phyloP scores from a whole-genome alignment of 140 eudicot species.

The Flaveria floridana region DNA sequence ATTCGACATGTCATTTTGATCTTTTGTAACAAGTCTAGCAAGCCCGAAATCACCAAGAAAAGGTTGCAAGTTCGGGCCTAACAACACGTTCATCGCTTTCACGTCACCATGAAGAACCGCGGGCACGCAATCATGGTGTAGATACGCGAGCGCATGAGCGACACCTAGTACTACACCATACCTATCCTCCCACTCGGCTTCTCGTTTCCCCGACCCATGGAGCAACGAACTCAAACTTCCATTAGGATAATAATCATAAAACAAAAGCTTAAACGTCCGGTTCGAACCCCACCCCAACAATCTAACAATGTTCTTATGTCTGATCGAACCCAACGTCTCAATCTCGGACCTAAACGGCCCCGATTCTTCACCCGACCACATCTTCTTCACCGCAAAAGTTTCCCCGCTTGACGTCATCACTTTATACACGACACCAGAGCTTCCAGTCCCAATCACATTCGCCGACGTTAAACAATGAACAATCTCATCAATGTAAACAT shows the following conservation, averaged over 20 bases:
- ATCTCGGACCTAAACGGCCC: slow-evolving; percentile 91
- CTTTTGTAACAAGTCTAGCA: slow-evolving; percentile 58
- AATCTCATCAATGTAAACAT: slow-evolving; percentile 67
- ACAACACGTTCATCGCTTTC: slow-evolving; percentile 85
- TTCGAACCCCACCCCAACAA: slow-evolving; percentile 92
- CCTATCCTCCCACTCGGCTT: slow-evolving; percentile 81
- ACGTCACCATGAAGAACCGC: slow-evolving; percentile 92
- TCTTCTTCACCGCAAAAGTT: slow-evolving; percentile 82
- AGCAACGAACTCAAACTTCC: slow-evolving; percentile 96
- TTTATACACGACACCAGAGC: slow-evolving; percentile 94
- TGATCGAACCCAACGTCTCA: slow-evolving; percentile 72
- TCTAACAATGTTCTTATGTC: slow-evolving; percentile 88
- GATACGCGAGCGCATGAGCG: slow-evolving; percentile 88
- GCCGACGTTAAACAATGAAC: slow-evolving; percentile 62
- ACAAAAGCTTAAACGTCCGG: slow-evolving; percentile 64
- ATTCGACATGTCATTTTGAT: slow-evolving; percentile 35
- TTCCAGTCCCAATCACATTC: slow-evolving; percentile 95
- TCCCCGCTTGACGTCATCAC: slow-evolving; percentile 69
- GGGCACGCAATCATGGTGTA: slow-evolving; percentile 94
- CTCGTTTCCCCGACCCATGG: slow-evolving; percentile 81
- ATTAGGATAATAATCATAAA: slow-evolving; percentile 84
- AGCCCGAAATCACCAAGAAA: slow-evolving; percentile 93
- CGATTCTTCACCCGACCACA: slow-evolving; percentile 93
- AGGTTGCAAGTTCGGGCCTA: slow-evolving; percentile 72
- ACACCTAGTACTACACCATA: slow-evolving; percentile 68